Evolutionary conservation across 495 filamentous ascomycete species (phyloP).

Genomic region (Amniculicola lignicola): DNA sequence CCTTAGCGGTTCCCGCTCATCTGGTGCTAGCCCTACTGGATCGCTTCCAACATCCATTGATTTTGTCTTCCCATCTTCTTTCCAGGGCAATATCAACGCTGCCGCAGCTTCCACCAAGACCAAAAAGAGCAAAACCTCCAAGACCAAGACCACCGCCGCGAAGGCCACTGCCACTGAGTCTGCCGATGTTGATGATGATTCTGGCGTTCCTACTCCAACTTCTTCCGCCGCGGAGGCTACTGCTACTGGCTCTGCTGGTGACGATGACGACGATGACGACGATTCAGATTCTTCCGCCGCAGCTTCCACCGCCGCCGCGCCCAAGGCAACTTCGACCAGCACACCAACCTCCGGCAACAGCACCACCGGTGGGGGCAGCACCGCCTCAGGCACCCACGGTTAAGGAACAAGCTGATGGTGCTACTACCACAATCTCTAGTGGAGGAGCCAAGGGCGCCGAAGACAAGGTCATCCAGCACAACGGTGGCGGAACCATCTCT

Average conservation of each 20-base stretch:
- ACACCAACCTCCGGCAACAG: neutral
- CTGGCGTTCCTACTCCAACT: too few species aligned
- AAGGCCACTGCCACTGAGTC: neutral
- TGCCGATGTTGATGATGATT: too few species aligned
- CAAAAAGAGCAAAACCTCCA: neutral
- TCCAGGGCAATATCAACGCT: neutral
- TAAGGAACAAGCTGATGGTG: constrained; percentile 42
- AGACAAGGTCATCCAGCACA: constrained; percentile 65
- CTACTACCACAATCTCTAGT: constrained; percentile 52
- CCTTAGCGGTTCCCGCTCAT: too few species aligned
- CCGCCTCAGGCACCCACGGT: constrained; percentile 34
- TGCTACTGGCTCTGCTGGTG: neutral
- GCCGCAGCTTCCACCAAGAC: neutral
- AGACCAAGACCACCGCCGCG: constrained; percentile 2
- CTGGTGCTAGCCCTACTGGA: neutral
- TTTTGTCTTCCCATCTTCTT: neutral
- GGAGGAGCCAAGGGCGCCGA: constrained; percentile 56
- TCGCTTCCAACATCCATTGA: neutral
- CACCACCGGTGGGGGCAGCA: neutral
- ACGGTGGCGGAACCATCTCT: constrained; percentile 55
- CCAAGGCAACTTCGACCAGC: neutral
- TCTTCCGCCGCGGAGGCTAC: neutral
- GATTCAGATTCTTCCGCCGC: neutral
- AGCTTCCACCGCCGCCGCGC: neutral
- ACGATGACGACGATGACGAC: neutral